Evolutionary conservation across 129 eudicot species (phyloP).

Genomic region (Artemisia argyi): DNA sequence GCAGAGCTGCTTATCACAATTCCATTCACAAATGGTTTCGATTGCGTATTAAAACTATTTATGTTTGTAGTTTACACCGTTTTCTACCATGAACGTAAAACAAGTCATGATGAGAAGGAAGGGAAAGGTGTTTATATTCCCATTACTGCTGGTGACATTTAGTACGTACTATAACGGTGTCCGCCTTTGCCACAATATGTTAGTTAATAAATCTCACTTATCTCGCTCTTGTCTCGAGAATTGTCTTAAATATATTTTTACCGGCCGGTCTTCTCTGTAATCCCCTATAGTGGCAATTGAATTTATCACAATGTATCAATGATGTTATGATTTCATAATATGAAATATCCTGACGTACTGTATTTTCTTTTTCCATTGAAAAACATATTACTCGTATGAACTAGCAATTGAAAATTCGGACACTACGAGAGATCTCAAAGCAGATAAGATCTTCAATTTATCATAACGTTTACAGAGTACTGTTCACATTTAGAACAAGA

Average conservation of each 20-base stretch:
- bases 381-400: too few relatives aligned
- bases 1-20: conserved; percentile 20
- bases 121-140: conserved; percentile 25
- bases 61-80: conserved; percentile 39
- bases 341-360: too few relatives aligned
- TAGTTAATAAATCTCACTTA: neutral
- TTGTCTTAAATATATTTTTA: neutral
- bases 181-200: neutral
- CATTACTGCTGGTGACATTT: conserved; percentile 33
- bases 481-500: too few relatives aligned
- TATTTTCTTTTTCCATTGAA: too few relatives aligned
- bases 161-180: neutral
- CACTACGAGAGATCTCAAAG: too few relatives aligned
- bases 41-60: conserved; percentile 26
- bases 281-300: neutral
- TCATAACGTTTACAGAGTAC: too few relatives aligned
- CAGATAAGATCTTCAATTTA: too few relatives aligned
- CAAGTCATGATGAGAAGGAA: conserved; percentile 24
- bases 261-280: neutral
- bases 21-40: conserved; percentile 20
- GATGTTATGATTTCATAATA: too few relatives aligned
- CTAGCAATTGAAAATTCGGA: too few relatives aligned
- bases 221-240: neutral
- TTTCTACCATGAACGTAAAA: conserved; percentile 31
- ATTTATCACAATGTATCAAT: neutral